Base-by-base conservation (phyloP, 2,329 filamentous ascomycete species). In the Tolypocladium inflatum region DNA sequence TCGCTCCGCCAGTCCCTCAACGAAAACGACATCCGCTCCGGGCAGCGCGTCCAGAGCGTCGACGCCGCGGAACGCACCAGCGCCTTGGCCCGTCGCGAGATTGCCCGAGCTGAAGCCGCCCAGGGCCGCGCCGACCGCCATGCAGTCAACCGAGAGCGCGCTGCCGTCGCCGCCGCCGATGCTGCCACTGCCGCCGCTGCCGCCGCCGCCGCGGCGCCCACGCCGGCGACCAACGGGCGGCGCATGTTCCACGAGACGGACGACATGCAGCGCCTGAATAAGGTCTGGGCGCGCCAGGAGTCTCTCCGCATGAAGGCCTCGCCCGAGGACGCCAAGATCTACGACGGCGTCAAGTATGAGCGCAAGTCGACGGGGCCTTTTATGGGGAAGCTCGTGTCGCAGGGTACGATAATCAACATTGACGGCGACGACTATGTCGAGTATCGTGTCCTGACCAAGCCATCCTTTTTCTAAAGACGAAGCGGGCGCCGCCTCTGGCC, bases 401-500 rank as follows among this genome's bases (percentile, higher is more conserved):
- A 82, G 60, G 81, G 83, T 6, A 79, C 78, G 11, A 82, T 87
- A 26, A 78, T 87, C 64, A 85, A 74, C 54, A 87, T 87, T 59
- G 83, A 87, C 59, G 84, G 83, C 26, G 84, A 87, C 66, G 84
- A 87, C 61, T 87, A 84, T 60, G 83, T 87, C 39, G 84, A 87
- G 67, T 87, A 87, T 62, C 78, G 84, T 2, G 82, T 87, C 1
- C 76, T 87, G 33, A 85, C 81, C 1, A 86, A 85, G 70, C 82
- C 83, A 0, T 80, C 76, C 0, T 86, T 86, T 64, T 86, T 84
- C 62, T 84, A 57, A 7, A n/a, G n/a, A 11, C 21, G 11, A 42
- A 33, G 23, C 45, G 52, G 35, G 21, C 15, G 23, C 13, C 37
- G 13, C 10, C 37, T 15, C 15, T 38, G 37, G 7, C 30, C 15